Evolutionary conservation across 257 asterid genomes (phyloP).

Genomic region (Nemophila menziesii): DNA sequence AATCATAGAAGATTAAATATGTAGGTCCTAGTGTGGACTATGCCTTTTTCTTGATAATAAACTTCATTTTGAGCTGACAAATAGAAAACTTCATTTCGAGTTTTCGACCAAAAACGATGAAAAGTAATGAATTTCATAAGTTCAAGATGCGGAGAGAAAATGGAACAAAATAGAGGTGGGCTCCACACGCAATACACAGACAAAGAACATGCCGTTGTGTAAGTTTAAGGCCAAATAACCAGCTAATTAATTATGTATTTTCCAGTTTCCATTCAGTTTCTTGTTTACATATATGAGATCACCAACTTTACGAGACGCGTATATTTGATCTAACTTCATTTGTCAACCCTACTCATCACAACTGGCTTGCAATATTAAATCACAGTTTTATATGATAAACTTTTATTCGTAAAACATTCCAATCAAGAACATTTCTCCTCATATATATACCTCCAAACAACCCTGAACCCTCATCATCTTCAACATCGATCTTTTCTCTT

Average conservation of each 20-base stretch:
- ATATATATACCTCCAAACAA: constrained; percentile 2
- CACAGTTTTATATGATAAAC: neutral
- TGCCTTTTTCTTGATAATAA: too few relatives aligned
- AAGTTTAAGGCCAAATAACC: constrained; percentile 10
- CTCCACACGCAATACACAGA: constrained; percentile 15
- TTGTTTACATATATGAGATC: constrained; percentile 5
- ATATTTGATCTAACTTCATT: constrained; percentile 10
- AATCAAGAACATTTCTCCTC: neutral
- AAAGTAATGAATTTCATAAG: neutral
- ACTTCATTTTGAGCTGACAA: too few relatives aligned
- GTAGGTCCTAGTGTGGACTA: too few relatives aligned
- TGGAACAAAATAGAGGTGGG: neutral
- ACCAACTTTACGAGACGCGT: constrained; percentile 17
- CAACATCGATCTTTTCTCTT: neutral
- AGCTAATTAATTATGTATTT: constrained; percentile 10
- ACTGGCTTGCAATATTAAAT: constrained; percentile 15
- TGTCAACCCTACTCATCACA: constrained; percentile 13
- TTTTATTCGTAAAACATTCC: neutral
- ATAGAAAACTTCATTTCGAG: too few relatives aligned
- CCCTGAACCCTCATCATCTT: constrained; percentile 1
- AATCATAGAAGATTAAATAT: too few relatives aligned
- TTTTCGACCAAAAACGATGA: too few relatives aligned
- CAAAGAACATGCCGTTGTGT: neutral
- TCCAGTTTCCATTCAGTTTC: constrained; percentile 20
- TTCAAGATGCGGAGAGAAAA: too few relatives aligned